phyloP scores from a whole-genome alignment of 306 rosid species.

The Trichosanthes truncata region DNA sequence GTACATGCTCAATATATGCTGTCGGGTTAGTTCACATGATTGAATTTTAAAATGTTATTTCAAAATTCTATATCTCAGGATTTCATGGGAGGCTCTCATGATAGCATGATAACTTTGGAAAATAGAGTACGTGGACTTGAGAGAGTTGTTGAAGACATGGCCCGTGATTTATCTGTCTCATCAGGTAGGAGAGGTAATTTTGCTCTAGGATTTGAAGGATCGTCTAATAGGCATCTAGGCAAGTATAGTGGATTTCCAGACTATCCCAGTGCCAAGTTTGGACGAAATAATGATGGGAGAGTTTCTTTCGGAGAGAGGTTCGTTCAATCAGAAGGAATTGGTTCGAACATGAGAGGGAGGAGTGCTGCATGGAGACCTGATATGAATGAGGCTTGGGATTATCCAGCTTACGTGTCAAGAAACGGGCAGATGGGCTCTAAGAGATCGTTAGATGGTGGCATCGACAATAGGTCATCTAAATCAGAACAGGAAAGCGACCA shows the following conservation, averaged over 20 bases:
- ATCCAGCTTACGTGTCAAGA: conserved; percentile 60
- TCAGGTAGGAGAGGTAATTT: conserved; percentile 81
- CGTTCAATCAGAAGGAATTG: conserved; percentile 67
- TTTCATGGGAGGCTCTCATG: conserved; percentile 99
- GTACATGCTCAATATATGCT: conserved; percentile 26
- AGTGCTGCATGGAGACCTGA: conserved; percentile 84
- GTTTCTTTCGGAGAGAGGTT: conserved; percentile 56
- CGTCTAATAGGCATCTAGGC: conserved; percentile 54
- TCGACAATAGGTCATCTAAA: conserved; percentile 75
- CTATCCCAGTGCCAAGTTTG: conserved; percentile 62
- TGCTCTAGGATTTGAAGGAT: conserved; percentile 66
- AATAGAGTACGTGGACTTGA: conserved; percentile 96
- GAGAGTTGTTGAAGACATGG: conserved; percentile 96
- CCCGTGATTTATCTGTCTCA: conserved; percentile 74
- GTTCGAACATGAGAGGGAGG: conserved; percentile 66
- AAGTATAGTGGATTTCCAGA: conserved; percentile 79
- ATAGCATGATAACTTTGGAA: conserved; percentile 89
- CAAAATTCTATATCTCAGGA: conserved; percentile 48
- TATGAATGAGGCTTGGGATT: conserved; percentile 65
- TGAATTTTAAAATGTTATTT: conserved; percentile 6
- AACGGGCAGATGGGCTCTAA: conserved; percentile 69
- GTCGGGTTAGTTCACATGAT: conserved; percentile 9
- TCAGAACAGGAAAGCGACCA: conserved; percentile 71
- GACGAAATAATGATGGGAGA: conserved; percentile 76
- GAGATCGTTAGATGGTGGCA: conserved; percentile 57